Evolutionary conservation across 1,139 yeast genomes (phyloP), one percentile per base, ranked within the genome.

Genomic region (Yamadazyma diospyri): DNA sequence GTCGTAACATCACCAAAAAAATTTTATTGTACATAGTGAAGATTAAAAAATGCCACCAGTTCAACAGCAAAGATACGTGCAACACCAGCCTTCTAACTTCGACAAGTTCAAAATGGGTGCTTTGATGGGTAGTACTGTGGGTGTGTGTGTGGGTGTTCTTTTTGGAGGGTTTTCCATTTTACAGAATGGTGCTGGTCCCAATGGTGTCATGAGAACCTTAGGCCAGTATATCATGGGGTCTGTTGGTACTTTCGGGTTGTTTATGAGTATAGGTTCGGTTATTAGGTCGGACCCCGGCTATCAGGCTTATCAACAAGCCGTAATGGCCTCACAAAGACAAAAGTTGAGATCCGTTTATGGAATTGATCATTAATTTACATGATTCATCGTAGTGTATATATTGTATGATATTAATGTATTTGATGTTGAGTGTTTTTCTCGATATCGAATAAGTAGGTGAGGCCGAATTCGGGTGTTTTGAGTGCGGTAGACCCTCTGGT

Each of bases 31-130:
- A 29, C 16, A 23, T 29, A 23, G 33, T 24, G 11, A 30, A 24
- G 9, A 23, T 24, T 7, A 29, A 10, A 36, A 4, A 32, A 84
- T 84, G 94, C 94, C 95, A 47, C 95, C 95, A 61, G 86, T 81
- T 47, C 89, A 77, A 59, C 87, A 81, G 61, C 73, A 75, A 44
- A 83, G 78, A 54, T 78, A 76, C 53, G 77, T 69, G 32, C 81
- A 73, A 42, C 92, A 83, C 47, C 87, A 82, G 55, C 95, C 94
- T 38, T 82, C 96, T 31, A 80, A 83, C 62, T 88, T 88, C 65
- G 96, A 92, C 42, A 92, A 89, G 66, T 85, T 92, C 75, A 92
- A 92, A 65, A 94, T 92, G 97, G 98, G 98, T 36, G 82, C 89
- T 43, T 68, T 89, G 65, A 94, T 92, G 97, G 98, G 98, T 37